A percentile compares a stretch with the other conserved stretches of the same genome.
These are phyloP conservation scores for Pisolithus microcarpus DNA, from an alignment of 768 basidiomycete genomes.

Conservation along the genomic window DNA sequence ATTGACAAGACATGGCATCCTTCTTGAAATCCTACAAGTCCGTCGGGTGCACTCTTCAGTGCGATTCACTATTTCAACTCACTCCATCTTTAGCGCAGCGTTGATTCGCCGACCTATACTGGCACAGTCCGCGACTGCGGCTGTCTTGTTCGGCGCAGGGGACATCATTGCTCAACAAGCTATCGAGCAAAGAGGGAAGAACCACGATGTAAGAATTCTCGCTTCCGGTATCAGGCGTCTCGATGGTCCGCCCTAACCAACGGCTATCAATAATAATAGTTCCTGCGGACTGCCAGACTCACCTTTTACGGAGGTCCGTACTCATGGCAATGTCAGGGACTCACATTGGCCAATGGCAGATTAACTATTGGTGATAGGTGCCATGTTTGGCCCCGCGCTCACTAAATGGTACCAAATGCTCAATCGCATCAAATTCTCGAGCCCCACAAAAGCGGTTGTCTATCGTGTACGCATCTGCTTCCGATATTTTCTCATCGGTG, in stretches of 20 bases:
- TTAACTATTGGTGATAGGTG: slow-evolving; percentile 32
- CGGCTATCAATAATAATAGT: slow-evolving; percentile 28
- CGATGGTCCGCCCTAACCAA: too few species aligned
- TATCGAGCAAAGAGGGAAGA: slow-evolving; percentile 60
- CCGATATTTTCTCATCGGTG: not conserved
- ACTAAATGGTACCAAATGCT: slow-evolving; percentile 78
- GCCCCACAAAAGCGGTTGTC: slow-evolving; percentile 48
- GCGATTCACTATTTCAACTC: not conserved
- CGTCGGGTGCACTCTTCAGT: slow-evolving; percentile 8
- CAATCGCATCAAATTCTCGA: slow-evolving; percentile 61
- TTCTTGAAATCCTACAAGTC: slow-evolving; percentile 40
- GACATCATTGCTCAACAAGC: slow-evolving; percentile 84
- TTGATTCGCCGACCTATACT: slow-evolving; percentile 57
- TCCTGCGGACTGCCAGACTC: slow-evolving; percentile 54
- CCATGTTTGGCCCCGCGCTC: slow-evolving; percentile 72
- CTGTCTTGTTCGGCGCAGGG: slow-evolving; percentile 62
- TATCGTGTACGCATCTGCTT: slow-evolving; percentile 45
- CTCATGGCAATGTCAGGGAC: not conserved
- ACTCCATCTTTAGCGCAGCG: slow-evolving; percentile 37
- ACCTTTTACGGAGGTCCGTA: slow-evolving; percentile 63
- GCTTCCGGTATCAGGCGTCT: not conserved
- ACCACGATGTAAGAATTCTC: slow-evolving; percentile 62
- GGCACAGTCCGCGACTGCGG: slow-evolving; percentile 58
- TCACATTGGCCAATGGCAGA: not conserved
- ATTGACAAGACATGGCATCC: slow-evolving; percentile 31